Percentiles rank a stretch among this genome's conserved stretches.
phyloP scores from a whole-genome alignment of 257 asterid genomes.

The Fraxinus quadrangulata region DNA sequence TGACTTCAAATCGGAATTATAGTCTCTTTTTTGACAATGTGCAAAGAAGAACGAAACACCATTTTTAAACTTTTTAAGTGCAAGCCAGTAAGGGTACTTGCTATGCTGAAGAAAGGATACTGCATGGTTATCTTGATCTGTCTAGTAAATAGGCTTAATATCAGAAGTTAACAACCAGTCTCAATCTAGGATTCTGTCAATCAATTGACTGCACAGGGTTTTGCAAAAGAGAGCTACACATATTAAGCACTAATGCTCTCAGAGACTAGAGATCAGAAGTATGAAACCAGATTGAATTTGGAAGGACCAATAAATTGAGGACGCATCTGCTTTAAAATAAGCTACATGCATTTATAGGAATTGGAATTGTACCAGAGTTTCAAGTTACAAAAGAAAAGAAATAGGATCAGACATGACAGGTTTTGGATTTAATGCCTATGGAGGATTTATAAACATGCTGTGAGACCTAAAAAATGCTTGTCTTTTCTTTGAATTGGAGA shows the following conservation, averaged over 20 bases:
- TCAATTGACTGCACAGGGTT: not conserved
- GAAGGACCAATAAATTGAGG: not conserved
- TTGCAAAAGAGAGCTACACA: not conserved
- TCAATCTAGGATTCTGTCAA: not conserved
- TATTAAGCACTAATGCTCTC: not conserved
- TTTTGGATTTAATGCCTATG: not conserved
- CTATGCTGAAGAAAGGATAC: not conserved
- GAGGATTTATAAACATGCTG: conserved; percentile 10
- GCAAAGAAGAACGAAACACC: not conserved
- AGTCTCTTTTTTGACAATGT: not conserved
- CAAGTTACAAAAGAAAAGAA: not conserved
- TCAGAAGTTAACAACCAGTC: not conserved
- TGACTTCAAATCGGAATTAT: not conserved
- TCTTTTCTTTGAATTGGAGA: not conserved
- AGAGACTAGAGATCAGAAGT: not conserved
- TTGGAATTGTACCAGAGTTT: not conserved
- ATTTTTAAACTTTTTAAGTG: not conserved
- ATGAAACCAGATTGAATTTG: not conserved
- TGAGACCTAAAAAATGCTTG: not conserved
- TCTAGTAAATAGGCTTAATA: not conserved
- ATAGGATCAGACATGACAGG: not conserved
- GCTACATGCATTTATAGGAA: not conserved
- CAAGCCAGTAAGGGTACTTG: not conserved
- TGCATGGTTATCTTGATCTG: not conserved
- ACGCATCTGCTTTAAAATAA: not conserved